Evolutionary conservation across 1,284 basidiomycete species (phyloP), one percentile per base, ranked within the genome.

Genomic region (Irpex rosettiformis): DNA sequence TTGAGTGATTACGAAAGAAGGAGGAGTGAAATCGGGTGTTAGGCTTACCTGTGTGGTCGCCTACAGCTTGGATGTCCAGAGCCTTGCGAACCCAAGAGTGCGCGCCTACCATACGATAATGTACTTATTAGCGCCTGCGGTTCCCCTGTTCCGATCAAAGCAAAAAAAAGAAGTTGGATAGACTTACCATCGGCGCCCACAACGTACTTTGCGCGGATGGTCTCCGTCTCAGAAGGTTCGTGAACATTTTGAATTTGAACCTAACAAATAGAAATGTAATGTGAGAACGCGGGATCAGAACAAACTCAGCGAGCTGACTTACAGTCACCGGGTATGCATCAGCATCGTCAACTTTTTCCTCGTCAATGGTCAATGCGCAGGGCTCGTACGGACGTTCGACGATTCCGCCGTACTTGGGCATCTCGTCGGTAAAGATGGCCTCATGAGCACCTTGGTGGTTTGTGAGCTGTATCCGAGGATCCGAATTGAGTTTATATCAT

Each of bases 31-130:
- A 29, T 3, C 6, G 37, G 52, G 8, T 4, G 47, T 57, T 22
- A 52, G 10, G 33, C 68, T 54, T 45, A 80, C 81, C 78, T 2
- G 88, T 88, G 64, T 88, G 86, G 67, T 91, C 88, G n/a, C 91
- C 91, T 61, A 89, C 82, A 86, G 93, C 88, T 2, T 77, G 69
- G 51, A 93, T 86, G 2, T 79, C 79, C n/a, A 91, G 73, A 1
- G 75, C 64, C 62, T 86, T 86, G 28, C 91, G 80, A 4, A 91
- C 87, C 91, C 89, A 93, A 1, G 89, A 91, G 71, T 93, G 90
- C 0, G 90, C 91, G 16, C 87, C 86, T 67, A 57, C 30, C n/a
- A n/a, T n/a, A n/a, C n/a, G n/a, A 42, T 25, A 28, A 25, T 40
- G 2, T 28, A 7, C 30, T 25, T 5, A 55, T 3, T 42, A 55